A percentile compares a stretch with the other conserved stretches of the same genome.
phyloP scores from a whole-genome alignment of 108 stramenopile genomes.

The Nitzschia palea region DNA sequence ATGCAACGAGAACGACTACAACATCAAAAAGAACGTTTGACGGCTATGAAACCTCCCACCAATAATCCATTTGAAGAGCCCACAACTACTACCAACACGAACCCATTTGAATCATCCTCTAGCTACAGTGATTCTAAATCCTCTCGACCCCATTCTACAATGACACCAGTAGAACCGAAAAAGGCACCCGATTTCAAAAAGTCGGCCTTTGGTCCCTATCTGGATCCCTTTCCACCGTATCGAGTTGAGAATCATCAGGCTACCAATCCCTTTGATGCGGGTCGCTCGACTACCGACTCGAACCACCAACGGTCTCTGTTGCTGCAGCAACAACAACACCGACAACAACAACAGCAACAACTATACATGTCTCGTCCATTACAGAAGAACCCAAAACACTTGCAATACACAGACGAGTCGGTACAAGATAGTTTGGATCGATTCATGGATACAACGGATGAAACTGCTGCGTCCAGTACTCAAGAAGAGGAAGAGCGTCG shows the following conservation, averaged over 20 bases:
- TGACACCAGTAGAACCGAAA: background rate
- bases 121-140: conserved; percentile 12
- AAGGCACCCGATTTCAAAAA: background rate
- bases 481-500: background rate
- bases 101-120: conserved; percentile 14
- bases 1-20: background rate
- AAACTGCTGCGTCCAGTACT: background rate
- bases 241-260: background rate
- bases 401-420: background rate
- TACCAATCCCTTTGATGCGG: conserved; percentile 6
- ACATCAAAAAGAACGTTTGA: background rate
- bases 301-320: background rate
- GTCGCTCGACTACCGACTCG: background rate
- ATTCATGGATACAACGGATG: conserved; percentile 10
- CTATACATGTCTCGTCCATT: background rate
- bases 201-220: background rate
- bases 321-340: background rate
- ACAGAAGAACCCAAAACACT: conserved; percentile 8
- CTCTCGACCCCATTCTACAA: background rate
- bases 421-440: conserved; percentile 12
- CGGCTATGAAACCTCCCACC: background rate
- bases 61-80: conserved; percentile 5
- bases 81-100: background rate
- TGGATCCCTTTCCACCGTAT: background rate
- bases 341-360: background rate